Conservation (phyloP, 139 green algal genomes). For the Volvox reticuliferus region DNA sequence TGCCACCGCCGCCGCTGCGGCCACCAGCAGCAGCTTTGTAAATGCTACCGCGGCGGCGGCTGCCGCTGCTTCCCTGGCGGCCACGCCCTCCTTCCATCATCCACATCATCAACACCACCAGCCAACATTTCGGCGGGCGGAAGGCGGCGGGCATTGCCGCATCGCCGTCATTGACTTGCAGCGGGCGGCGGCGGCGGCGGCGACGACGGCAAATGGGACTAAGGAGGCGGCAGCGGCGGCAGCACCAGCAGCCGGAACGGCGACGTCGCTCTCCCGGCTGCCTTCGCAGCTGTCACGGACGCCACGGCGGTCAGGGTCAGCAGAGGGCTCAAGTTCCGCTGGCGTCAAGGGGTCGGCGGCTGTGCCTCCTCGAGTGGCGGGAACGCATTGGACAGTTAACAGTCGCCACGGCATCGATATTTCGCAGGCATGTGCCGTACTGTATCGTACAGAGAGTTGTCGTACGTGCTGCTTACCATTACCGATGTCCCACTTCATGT, state of each 20-base stretch:
- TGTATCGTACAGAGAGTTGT: neutral
- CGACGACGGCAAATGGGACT: neutral
- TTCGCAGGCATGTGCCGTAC: neutral
- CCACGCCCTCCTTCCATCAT: neutral
- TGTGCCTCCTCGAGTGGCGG: neutral
- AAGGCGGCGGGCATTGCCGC: neutral
- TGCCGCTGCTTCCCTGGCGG: neutral
- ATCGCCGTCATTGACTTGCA: conserved; percentile 26
- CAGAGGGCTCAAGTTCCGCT: no score
- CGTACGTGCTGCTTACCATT: no score
- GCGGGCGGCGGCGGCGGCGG: neutral
- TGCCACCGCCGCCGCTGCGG: neutral
- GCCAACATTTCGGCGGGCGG: neutral
- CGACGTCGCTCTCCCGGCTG: no score
- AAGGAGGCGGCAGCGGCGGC: neutral
- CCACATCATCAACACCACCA: neutral
- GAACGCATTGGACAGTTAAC: neutral
- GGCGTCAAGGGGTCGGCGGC: no score
- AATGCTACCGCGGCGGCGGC: neutral
- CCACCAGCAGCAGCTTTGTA: neutral
- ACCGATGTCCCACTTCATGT: neutral
- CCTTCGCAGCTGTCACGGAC: no score
- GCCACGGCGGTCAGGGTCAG: no score
- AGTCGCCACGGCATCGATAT: conserved; percentile 10
- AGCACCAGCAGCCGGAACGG: neutral